Evolutionary conservation across 2,329 filamentous ascomycete genomes (phyloP).

Genomic region (Cephalotrichum gorgonifer): DNA sequence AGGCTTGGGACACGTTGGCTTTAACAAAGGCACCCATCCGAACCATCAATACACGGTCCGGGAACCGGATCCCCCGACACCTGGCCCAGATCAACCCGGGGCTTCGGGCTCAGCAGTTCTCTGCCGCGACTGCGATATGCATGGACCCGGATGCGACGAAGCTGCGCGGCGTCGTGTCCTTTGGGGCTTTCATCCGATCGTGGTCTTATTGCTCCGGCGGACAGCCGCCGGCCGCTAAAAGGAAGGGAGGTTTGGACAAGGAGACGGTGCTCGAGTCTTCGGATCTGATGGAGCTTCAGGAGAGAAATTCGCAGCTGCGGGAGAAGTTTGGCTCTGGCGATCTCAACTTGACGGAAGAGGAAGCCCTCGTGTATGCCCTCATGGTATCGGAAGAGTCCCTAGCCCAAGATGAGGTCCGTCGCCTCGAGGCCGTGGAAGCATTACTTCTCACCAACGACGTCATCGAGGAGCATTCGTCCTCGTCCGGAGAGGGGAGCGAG

Average conservation of each 20-base stretch:
- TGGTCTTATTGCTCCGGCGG: slow-evolving; percentile 88
- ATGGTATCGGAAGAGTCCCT: slow-evolving; percentile 56
- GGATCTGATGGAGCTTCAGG: slow-evolving; percentile 83
- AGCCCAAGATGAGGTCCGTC: slow-evolving; percentile 43
- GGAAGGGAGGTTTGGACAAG: slow-evolving; percentile 49
- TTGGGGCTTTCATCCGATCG: slow-evolving; percentile 79
- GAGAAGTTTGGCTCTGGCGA: slow-evolving; percentile 76
- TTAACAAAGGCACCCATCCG: slow-evolving; percentile 70
- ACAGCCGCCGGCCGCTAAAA: slow-evolving; percentile 58
- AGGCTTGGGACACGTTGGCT: slow-evolving; percentile 91
- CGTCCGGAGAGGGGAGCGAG: slow-evolving; percentile 27
- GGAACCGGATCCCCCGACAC: slow-evolving; percentile 70
- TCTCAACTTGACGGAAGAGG: slow-evolving; percentile 57
- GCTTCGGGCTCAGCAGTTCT: slow-evolving; percentile 62
- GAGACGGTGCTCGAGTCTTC: slow-evolving; percentile 55
- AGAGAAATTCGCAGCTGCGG: slow-evolving; percentile 56
- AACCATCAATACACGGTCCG: slow-evolving; percentile 78
- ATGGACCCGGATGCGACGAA: slow-evolving; percentile 81
- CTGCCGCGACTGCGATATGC: slow-evolving; percentile 71
- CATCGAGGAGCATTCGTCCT: slow-evolving; percentile 28
- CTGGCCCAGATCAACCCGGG: slow-evolving; percentile 42
- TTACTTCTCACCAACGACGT: slow-evolving; percentile 25
- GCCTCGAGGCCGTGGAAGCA: slow-evolving; percentile 26
- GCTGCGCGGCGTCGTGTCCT: slow-evolving; percentile 75
- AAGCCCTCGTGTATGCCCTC: slow-evolving; percentile 53